phyloP scores from a whole-genome alignment of 768 basidiomycete genomes.

The Agaricus sinodeliciosus region DNA sequence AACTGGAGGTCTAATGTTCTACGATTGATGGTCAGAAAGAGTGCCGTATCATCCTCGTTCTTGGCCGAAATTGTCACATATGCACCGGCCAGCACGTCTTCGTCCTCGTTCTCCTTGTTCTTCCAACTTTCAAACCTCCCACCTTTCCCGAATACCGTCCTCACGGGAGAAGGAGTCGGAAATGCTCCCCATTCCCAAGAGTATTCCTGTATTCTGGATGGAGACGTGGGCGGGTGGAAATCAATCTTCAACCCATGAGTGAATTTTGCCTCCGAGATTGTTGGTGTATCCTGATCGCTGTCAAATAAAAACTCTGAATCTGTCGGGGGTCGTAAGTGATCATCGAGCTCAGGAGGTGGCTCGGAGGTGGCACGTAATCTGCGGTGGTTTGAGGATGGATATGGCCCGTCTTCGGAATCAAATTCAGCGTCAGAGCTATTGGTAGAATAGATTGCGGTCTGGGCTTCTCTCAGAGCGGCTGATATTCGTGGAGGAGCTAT shows the following conservation, averaged over 20 bases:
- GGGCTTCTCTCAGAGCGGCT: constrained; percentile 13
- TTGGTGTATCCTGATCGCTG: background rate
- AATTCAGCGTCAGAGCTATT: constrained; percentile 12
- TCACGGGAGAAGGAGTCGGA: constrained; percentile 71
- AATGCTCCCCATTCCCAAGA: constrained; percentile 95
- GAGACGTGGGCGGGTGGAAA: constrained; percentile 6
- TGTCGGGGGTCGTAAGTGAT: constrained; percentile 12
- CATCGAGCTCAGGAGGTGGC: constrained; percentile 46
- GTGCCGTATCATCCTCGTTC: constrained; percentile 49
- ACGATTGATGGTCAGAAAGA: constrained; percentile 59
- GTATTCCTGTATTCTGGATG: constrained; percentile 52
- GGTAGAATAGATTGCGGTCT: constrained; percentile 15
- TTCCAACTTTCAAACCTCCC: constrained; percentile 28
- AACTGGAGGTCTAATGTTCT: constrained; percentile 65
- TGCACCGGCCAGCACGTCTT: constrained; percentile 16
- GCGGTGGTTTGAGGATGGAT: constrained; percentile 22
- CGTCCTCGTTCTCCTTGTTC: constrained; percentile 20
- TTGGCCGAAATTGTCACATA: constrained; percentile 12
- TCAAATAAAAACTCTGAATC: constrained; percentile 2
- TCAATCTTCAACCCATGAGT: constrained; percentile 4
- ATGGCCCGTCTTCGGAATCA: constrained; percentile 12
- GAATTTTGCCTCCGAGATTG: background rate
- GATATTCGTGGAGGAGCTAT: constrained; percentile 2
- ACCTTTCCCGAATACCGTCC: constrained; percentile 42
- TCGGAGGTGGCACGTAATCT: constrained; percentile 52